phyloP scores from a whole-genome alignment of 2,329 filamentous ascomycete species.

The Phaeophleospora eucalypticola region DNA sequence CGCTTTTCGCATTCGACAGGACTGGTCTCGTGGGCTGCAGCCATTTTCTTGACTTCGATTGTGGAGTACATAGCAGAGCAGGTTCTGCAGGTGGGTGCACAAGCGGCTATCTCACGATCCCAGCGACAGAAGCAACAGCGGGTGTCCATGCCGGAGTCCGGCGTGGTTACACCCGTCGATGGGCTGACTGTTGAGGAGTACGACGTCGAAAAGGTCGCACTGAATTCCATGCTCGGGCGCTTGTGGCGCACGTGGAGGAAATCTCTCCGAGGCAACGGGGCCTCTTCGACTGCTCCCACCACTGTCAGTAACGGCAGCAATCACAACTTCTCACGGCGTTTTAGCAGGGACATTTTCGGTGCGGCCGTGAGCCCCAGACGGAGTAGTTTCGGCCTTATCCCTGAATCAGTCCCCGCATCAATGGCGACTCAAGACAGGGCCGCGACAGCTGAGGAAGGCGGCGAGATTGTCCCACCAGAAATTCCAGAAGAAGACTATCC shows the following conservation, averaged over 20 bases:
- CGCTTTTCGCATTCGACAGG: slow-evolving; percentile 47
- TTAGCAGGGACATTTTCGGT: slow-evolving; percentile 16
- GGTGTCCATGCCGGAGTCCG: slow-evolving; percentile 17
- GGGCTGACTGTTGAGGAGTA: slow-evolving; percentile 65
- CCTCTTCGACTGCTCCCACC: slow-evolving; percentile 9
- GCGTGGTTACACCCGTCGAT: slow-evolving; percentile 17
- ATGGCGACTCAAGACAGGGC: slow-evolving; percentile 11
- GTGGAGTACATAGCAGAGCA: slow-evolving; percentile 93
- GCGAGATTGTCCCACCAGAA: slow-evolving; percentile 1
- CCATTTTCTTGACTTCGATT: slow-evolving; percentile 93
- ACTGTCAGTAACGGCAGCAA: slow-evolving; percentile 4
- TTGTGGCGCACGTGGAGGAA: slow-evolving; percentile 97
- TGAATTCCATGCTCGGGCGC: slow-evolving; percentile 82
- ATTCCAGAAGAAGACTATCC: slow-evolving; percentile 39
- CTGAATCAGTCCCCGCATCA: slow-evolving; percentile 21
- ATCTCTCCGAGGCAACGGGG: slow-evolving; percentile 53
- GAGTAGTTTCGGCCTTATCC: slow-evolving; percentile 19
- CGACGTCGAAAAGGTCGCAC: slow-evolving; percentile 88
- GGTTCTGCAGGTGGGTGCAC: slow-evolving; percentile 78
- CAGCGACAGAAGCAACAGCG: slow-evolving; percentile 37
- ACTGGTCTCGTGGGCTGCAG: slow-evolving; percentile 78
- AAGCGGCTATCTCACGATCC: slow-evolving; percentile 70
- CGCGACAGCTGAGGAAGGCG: slow-evolving; percentile 2
- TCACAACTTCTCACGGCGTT: slow-evolving; percentile 16
- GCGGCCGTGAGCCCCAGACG: slow-evolving; percentile 17